These are phyloP conservation scores for Rubia yunnanensis DNA, from an alignment of 257 asterid genomes.

Conservation along the genomic window DNA sequence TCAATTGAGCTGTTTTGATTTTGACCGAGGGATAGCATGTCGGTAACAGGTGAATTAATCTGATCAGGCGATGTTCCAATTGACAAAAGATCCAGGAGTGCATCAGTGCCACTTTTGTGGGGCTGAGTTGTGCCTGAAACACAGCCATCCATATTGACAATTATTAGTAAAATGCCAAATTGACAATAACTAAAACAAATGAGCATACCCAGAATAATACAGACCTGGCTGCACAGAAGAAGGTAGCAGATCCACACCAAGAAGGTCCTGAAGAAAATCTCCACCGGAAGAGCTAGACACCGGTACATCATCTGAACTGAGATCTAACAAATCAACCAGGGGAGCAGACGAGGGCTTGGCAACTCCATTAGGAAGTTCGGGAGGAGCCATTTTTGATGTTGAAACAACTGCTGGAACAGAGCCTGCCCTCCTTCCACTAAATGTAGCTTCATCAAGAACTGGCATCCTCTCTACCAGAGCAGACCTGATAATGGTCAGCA, in stretches of 20 bases:
- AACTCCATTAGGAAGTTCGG: slow-evolving; percentile 80
- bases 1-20: slow-evolving; percentile 42
- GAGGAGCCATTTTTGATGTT: slow-evolving; percentile 63
- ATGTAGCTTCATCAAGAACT: slow-evolving; percentile 83
- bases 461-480: slow-evolving; percentile 93
- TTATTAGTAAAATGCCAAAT: neutral
- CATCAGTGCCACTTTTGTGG: slow-evolving; percentile 59
- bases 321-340: slow-evolving; percentile 84
- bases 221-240: slow-evolving; percentile 55
- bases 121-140: slow-evolving; percentile 40
- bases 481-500: slow-evolving; percentile 45
- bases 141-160: neutral
- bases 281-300: slow-evolving; percentile 71
- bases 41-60: slow-evolving; percentile 43
- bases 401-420: slow-evolving; percentile 61
- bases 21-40: slow-evolving; percentile 41
- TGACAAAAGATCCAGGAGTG: slow-evolving; percentile 74
- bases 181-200: neutral
- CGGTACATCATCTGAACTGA: slow-evolving; percentile 60
- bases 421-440: slow-evolving; percentile 77
- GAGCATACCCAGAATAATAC: neutral
- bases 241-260: slow-evolving; percentile 63
- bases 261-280: slow-evolving; percentile 86
- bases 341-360: slow-evolving; percentile 57
- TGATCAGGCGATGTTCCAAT: slow-evolving; percentile 69